phyloP scores from a whole-genome alignment of 331 rosid species.

The Cydonia oblonga region DNA sequence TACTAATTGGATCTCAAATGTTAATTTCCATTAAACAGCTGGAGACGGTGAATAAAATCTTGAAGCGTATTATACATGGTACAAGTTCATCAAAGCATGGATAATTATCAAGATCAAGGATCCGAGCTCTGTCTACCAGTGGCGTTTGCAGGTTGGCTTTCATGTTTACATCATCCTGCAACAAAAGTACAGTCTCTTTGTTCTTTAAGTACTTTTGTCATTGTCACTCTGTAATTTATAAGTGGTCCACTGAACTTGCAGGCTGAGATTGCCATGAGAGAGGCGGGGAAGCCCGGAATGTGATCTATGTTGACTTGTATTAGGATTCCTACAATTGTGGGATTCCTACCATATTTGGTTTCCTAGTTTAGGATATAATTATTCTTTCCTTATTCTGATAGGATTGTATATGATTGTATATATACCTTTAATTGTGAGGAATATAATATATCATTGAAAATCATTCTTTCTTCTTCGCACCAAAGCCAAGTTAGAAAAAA shows the following conservation, averaged over 20 bases:
- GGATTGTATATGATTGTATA: too few relatives aligned
- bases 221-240: neutral
- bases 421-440: too few relatives aligned
- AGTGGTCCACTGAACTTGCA: slow-evolving; percentile 20
- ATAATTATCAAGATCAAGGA: slow-evolving; percentile 78
- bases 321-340: too few relatives aligned
- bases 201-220: neutral
- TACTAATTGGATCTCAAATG: neutral
- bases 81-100: slow-evolving; percentile 73
- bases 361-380: too few relatives aligned
- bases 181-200: neutral
- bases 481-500: too few relatives aligned
- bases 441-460: too few relatives aligned
- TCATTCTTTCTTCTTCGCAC: too few relatives aligned
- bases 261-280: slow-evolving; percentile 99
- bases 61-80: slow-evolving; percentile 85
- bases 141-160: slow-evolving; percentile 73
- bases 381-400: too few relatives aligned
- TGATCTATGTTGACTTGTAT: neutral
- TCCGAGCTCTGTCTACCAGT: slow-evolving; percentile 67
- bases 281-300: slow-evolving; percentile 92
- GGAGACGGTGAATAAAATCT: slow-evolving; percentile 64
- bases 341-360: too few relatives aligned
- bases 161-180: neutral
- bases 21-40: slow-evolving; percentile 34